Percentiles rank a stretch among this genome's conserved stretches.
Conservation (phyloP, 2,329 filamentous ascomycete genomes). For the Claviceps maximensis region DNA sequence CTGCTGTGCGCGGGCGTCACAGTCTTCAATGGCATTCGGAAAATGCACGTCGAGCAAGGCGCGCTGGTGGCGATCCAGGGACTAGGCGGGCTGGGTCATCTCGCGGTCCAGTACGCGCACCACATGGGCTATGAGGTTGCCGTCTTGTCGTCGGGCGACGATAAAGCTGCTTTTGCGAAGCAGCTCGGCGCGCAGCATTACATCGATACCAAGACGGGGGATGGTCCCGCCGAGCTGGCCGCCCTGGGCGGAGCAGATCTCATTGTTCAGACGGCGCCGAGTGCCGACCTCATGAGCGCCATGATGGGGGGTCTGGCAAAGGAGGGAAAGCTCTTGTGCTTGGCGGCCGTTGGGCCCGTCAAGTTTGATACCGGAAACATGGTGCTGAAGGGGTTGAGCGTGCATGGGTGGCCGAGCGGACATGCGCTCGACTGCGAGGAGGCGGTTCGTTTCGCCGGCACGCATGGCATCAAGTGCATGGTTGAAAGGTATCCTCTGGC, state of each 20-base stretch:
- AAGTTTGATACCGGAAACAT: constrained; percentile 29
- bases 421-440: constrained; percentile 51
- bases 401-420: constrained; percentile 52
- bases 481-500: constrained; percentile 50
- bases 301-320: constrained; percentile 40
- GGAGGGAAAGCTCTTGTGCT: constrained; percentile 45
- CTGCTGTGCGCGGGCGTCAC: constrained; percentile 54
- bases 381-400: constrained; percentile 38
- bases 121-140: constrained; percentile 66
- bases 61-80: constrained; percentile 49
- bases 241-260: constrained; percentile 47
- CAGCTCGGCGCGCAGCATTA: constrained; percentile 31
- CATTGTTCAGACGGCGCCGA: constrained; percentile 51
- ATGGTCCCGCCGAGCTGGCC: constrained; percentile 32
- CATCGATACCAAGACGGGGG: constrained; percentile 37
- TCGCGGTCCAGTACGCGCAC: constrained; percentile 62
- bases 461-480: constrained; percentile 50
- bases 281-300: constrained; percentile 37
- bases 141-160: constrained; percentile 51
- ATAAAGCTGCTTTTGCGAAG: constrained; percentile 54
- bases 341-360: constrained; percentile 37
- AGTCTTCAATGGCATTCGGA: constrained; percentile 46
- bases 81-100: constrained; percentile 62
- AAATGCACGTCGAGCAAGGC: constrained; percentile 38
- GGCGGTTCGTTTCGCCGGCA: constrained; percentile 50